Conservation (phyloP, 345 rosid genomes). For the Mallotus nudiflorus region DNA sequence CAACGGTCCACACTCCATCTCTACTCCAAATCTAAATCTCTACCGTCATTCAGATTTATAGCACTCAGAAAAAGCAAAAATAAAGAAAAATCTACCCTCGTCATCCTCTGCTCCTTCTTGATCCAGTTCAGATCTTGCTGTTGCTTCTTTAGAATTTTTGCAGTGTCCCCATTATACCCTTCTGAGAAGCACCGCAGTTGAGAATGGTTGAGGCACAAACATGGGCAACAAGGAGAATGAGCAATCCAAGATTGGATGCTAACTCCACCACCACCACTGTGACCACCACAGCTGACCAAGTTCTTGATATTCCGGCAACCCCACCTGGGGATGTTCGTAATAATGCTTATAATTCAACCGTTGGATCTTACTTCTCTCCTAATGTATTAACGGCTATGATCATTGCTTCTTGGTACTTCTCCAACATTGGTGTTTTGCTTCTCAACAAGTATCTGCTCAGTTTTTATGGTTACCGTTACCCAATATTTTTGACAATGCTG, state of each 20-base stretch:
- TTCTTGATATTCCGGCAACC: conserved; percentile 79
- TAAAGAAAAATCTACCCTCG: no score
- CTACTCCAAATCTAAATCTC: conserved; percentile 50
- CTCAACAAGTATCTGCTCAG: conserved; percentile 94
- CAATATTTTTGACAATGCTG: conserved; percentile 88
- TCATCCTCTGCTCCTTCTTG: no score
- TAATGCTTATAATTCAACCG: conserved; percentile 28
- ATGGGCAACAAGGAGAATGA: conserved; percentile 99
- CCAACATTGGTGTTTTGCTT: conserved; percentile 93
- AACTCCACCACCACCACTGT: conserved; percentile 44
- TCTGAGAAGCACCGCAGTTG: no score
- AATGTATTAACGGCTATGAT: conserved; percentile 59
- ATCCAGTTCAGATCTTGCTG: not conserved
- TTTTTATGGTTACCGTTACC: conserved; percentile 86
- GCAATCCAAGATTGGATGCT: conserved; percentile 70
- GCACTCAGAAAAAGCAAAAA: not conserved
- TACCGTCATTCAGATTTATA: conserved; percentile 51
- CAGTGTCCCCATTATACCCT: conserved; percentile 23
- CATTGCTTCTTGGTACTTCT: conserved; percentile 86
- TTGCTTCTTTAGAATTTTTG: not conserved
- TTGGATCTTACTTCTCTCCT: conserved; percentile 57
- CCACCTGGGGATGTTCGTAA: conserved; percentile 72
- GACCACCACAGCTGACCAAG: conserved; percentile 44
- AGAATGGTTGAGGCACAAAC: conserved; percentile 94
- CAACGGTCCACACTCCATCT: conserved; percentile 33